Evolutionary conservation across 2,329 filamentous ascomycete species (phyloP), one percentile per base, ranked within the genome.

Genomic region (Ambrosiella xylebori): DNA sequence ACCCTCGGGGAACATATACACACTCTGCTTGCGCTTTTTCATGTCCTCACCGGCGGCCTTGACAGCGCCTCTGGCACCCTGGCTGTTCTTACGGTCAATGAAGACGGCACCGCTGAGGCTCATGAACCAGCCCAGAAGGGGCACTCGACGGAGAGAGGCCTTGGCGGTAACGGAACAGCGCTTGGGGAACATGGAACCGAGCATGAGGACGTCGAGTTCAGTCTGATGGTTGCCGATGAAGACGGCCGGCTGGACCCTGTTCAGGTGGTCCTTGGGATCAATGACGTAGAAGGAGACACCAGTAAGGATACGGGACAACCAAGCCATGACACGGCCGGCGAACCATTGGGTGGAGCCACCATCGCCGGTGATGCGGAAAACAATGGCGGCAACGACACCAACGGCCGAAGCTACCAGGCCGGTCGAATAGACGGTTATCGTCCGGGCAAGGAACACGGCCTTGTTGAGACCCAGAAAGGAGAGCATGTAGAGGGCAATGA

Each of bases 171-270:
- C 86, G 66, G 84, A 89, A 75, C 86, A 95, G 76, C 94, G 89
- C 65, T 81, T 83, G 53, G 93, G 93, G 72, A 96, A 97, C 66
- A 95, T 81, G 70, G 77, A 75, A 62, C 89, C 93, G 36, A 98
- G 79, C 81, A 96, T 86, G 61, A 95, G 77, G 45, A 98, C 86
- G 68, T 98, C 93, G 64, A 98, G 80, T 73, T 97, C 93, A 19
- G 86, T 88, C 77, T 98, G 93, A 73, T 98, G 93, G 71, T 97
- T 97, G 45, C 86, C 86, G 64, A 98, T 77, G 66, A 98, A 90
- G 59, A 98, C 86, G 59, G 88, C 90, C 0, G 93, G 93, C 56
- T 91, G 80, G 36, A 75, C 75, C 8, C 75, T 82, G 52, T 73
- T 72, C 60, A 90, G 79, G 64, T 82, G 68, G 63, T 82, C 71